Conservation (phyloP, 768 basidiomycete species). For the Boletus fagicola region DNA sequence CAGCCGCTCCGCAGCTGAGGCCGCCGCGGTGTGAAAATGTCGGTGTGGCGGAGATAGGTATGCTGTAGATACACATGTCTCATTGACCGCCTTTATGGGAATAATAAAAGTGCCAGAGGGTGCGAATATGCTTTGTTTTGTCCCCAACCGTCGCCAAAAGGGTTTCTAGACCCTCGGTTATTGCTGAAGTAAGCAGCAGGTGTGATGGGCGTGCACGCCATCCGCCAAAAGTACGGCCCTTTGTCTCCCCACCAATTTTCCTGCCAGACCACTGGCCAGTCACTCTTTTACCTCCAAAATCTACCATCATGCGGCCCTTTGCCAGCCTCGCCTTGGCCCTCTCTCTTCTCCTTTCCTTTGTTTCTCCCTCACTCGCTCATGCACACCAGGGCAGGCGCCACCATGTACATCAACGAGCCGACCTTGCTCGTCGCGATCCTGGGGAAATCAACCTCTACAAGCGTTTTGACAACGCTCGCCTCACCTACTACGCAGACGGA, state of each 20-base stretch:
- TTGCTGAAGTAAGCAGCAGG: constrained; percentile 9
- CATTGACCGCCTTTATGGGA: neutral
- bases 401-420: constrained; percentile 22
- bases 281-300: constrained; percentile 19
- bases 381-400: constrained; percentile 23
- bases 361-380: constrained; percentile 20
- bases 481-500: constrained; percentile 43
- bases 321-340: constrained; percentile 21
- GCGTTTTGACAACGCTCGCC: constrained; percentile 23
- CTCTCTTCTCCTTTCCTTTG: constrained; percentile 17
- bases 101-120: neutral
- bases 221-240: neutral
- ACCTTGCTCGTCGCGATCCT: constrained; percentile 26
- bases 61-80: neutral
- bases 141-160: neutral
- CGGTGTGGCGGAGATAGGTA: neutral
- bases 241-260: neutral
- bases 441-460: constrained; percentile 24
- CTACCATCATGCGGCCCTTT: constrained; percentile 24
- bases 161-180: neutral
- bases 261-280: constrained; percentile 8
- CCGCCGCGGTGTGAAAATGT: constrained; percentile 17
- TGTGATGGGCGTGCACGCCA: neutral
- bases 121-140: neutral
- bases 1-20: constrained; percentile 51